Evolutionary conservation across 768 basidiomycete genomes (phyloP), one percentile per base, ranked within the genome.

Genomic region (Amanita rimosa): DNA sequence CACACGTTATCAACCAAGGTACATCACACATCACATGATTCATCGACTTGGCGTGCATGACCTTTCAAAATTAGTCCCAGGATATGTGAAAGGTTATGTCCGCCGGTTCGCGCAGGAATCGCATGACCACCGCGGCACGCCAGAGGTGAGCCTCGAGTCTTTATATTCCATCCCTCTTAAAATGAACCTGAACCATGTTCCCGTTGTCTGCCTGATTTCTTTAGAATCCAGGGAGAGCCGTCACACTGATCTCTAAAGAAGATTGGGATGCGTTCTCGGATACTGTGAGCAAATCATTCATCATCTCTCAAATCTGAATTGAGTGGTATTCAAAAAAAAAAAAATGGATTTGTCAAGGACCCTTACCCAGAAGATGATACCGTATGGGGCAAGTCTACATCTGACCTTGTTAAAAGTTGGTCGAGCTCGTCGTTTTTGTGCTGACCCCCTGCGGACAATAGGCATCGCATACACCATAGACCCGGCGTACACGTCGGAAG

Each of bases 71-170:
- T 29, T 49, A 85, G 87, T 72, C 0, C 72, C 87, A 0, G 93
- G 93, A 8, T 96, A 83, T 58, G 68, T 96, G 55, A 95, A 92
- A 65, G 88, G 88, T 29, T 92, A 91, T 52, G 87, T 94, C 0
- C 77, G 92, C 1, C 71, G 93, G 22, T 96, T 96, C 57, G 89
- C 92, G 0, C 91, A 95, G 64, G 77, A 79, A 59, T 94, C 90
- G 49, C 87, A 91, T 60, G 93, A 97, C 59, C 93, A 97, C 64
- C 75, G 93, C 9, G 93, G 93, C 16, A 94, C 91, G 0, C 86
- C 81, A 2, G 83, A 91, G 69, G 84, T 86, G 34, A 46, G 5
- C 3, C 14, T 17, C 40, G 16, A 22, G n/a, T n/a, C n/a, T n/a
- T n/a, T n/a, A n/a, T n/a, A n/a, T n/a, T n/a, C n/a, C n/a, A n/a